Evolutionary conservation across 257 asterid species (phyloP).

Genomic region (Penstemon newberryi): DNA sequence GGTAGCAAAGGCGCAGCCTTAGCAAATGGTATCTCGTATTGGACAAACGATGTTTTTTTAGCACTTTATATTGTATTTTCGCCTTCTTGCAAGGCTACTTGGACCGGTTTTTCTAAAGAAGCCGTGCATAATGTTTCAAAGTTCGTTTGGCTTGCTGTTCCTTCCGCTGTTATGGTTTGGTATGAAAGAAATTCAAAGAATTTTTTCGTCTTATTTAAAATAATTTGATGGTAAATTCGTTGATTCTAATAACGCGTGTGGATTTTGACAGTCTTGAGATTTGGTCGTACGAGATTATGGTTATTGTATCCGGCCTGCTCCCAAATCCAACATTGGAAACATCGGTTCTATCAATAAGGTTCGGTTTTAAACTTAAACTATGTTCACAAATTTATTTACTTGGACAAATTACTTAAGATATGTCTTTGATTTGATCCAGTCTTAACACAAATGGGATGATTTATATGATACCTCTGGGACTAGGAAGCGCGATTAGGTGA

Average conservation of each 20-base stretch:
- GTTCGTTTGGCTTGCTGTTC: slow-evolving; percentile 1
- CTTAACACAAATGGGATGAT: slow-evolving; percentile 56
- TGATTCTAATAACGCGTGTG: neutral
- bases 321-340: slow-evolving; percentile 75
- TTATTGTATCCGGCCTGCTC: slow-evolving; percentile 69
- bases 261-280: slow-evolving; percentile 57
- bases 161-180: neutral
- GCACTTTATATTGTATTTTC: slow-evolving; percentile 47
- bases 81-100: slow-evolving; percentile 53
- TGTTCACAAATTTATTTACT: neutral
- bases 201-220: too few species aligned
- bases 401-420: neutral
- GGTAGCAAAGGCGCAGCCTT: slow-evolving; percentile 78
- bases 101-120: slow-evolving; percentile 60
- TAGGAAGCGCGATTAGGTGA: slow-evolving; percentile 67
- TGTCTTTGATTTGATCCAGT: slow-evolving; percentile 25
- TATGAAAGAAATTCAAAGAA: too few species aligned
- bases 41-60: slow-evolving; percentile 57
- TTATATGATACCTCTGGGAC: slow-evolving; percentile 76
- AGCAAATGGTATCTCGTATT: slow-evolving; percentile 61
- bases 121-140: slow-evolving; percentile 47
- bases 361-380: neutral
- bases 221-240: too few species aligned
- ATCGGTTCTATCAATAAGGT: slow-evolving; percentile 74
- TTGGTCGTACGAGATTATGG: slow-evolving; percentile 81